phyloP scores from a whole-genome alignment of 495 filamentous ascomycete genomes.

The Podospora conica region DNA sequence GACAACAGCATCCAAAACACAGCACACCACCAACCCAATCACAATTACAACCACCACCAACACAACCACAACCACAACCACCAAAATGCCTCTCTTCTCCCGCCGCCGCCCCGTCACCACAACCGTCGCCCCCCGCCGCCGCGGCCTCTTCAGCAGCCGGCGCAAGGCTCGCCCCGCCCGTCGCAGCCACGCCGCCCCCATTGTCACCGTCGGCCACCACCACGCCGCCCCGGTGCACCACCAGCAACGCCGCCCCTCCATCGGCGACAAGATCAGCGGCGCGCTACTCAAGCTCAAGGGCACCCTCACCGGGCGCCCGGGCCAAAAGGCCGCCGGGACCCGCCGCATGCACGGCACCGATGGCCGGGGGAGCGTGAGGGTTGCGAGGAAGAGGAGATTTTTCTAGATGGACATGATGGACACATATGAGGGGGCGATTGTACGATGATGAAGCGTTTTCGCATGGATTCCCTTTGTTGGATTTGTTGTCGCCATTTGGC shows the following conservation, averaged over 20 bases:
- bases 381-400: conserved; percentile 7
- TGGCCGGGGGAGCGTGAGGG: conserved; percentile 42
- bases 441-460: background rate
- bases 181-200: background rate
- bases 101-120: conserved; percentile 9
- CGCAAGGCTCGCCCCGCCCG: background rate
- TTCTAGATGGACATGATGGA: background rate
- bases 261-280: conserved; percentile 66
- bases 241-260: conserved; percentile 49
- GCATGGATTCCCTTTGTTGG: background rate
- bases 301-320: conserved; percentile 53
- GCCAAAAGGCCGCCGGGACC: conserved; percentile 65
- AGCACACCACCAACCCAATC: background rate
- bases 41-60: conserved; percentile 1
- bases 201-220: conserved; percentile 10
- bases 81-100: conserved; percentile 7
- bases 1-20: background rate
- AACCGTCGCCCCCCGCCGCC: conserved; percentile 14
- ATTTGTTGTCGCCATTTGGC: no score
- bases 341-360: conserved; percentile 67
- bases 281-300: conserved; percentile 63
- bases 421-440: background rate
- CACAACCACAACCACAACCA: background rate
- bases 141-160: conserved; percentile 3
- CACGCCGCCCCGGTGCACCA: conserved; percentile 38